Base-by-base conservation (phyloP, 768 basidiomycete species). In the Lactarius pseudohatsudake region DNA sequence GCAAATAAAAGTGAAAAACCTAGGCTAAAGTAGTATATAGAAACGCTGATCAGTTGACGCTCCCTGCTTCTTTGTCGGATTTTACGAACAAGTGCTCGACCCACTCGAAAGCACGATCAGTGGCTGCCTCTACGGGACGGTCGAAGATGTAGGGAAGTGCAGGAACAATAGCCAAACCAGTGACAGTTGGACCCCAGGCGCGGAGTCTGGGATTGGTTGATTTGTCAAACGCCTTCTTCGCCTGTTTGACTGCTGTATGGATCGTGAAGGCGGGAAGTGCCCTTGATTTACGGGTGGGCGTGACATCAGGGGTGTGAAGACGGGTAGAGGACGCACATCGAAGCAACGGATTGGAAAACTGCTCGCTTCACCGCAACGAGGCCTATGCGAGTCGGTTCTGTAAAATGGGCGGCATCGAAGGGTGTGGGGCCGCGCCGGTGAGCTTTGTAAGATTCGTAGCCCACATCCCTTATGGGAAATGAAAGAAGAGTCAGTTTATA, bases 211-310 rank as follows among this genome's bases (percentile, higher is more conserved):
- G 81, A 72, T 83, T 90, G 64, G 83, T 77, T 38, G 80, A 81
- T 64, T 85, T 85, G 54, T 76, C 79, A 74, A 91, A 90, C 2
- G 84, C 84, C 64, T 85, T 86, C 72, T 86, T 86, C 2, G 90
- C 83, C 72, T 91, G 87, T 34, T 82, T 84, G 56, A 94, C 92
- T 6, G 89, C 84, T 1, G 89, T 90, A 74, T 94, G 92, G 62
- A 94, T 93, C 1, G 92, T 94, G 64, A 94, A 82, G 0, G 91
- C 91, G 2, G 91, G 91, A 22, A 92, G 82, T 5, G 86, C 90
- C 90, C 90, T 92, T 67, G 38, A 41, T 40, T 30, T 32, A 28
- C 18, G 38, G 4, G 22, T 18, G 40, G 20, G 43, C 28, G 55
- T 61, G 57, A 65, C 10, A 41, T 26, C 50, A 47, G 41, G 64